Percentiles rank a stretch among this genome's conserved stretches.
Conservation (phyloP, 148 eudicot species). For the Spergularia bocconei region DNA sequence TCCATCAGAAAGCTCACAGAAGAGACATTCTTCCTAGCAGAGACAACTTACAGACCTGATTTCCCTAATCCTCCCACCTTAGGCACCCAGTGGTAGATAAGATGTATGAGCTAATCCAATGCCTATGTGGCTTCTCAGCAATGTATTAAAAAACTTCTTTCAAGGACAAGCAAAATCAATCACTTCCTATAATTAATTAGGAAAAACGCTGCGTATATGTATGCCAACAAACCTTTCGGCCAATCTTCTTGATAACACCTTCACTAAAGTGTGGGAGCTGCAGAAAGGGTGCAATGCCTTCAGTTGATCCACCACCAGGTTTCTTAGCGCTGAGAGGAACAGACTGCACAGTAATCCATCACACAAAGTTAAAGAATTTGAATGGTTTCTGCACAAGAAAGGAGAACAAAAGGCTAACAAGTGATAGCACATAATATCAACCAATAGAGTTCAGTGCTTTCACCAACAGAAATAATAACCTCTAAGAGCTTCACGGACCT, state of each 20-base stretch:
- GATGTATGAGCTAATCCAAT: background rate
- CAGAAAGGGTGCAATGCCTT: constrained; percentile 87
- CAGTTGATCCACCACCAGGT: constrained; percentile 66
- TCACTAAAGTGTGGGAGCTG: constrained; percentile 96
- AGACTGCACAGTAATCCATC: constrained; percentile 51
- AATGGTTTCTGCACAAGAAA: background rate
- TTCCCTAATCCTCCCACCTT: background rate
- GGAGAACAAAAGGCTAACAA: background rate
- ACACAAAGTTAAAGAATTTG: background rate
- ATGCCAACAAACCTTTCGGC: constrained; percentile 63
- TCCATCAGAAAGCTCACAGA: background rate
- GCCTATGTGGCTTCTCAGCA: background rate
- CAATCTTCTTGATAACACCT: constrained; percentile 61
- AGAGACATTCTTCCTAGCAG: background rate
- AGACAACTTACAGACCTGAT: background rate
- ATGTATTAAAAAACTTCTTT: background rate
- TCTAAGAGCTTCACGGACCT: too few species aligned
- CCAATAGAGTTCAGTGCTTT: background rate
- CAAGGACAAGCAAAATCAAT: constrained; percentile 3
- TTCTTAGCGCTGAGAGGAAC: constrained; percentile 93
- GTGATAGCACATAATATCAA: background rate
- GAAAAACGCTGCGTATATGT: background rate
- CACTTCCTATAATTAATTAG: background rate
- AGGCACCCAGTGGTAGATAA: background rate
- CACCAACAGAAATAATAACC: background rate